phyloP scores from a whole-genome alignment of 768 basidiomycete genomes.

The Austroboletus festivus region DNA sequence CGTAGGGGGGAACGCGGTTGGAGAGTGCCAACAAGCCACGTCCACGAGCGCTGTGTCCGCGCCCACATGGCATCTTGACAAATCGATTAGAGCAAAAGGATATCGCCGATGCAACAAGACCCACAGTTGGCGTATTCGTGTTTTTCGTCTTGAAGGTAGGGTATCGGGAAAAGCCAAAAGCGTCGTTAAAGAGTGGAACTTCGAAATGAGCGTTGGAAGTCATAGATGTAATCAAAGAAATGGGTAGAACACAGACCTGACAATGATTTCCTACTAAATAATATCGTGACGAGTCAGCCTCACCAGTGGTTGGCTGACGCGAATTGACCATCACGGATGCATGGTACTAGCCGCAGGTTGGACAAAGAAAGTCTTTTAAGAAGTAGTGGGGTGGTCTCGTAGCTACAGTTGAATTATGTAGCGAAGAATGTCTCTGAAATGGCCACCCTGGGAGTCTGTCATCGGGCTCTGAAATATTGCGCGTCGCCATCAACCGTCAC shows the following conservation, averaged over 20 bases:
- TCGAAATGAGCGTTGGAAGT: constrained; percentile 21
- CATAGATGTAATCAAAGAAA: not conserved
- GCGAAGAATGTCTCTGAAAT: too few relatives aligned
- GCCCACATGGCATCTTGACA: not conserved
- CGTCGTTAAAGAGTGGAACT: constrained; percentile 18
- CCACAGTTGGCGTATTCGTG: constrained; percentile 1
- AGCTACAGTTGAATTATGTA: too few relatives aligned
- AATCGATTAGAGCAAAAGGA: not conserved
- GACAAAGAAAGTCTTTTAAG: too few relatives aligned
- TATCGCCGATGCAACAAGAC: not conserved
- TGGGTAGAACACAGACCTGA: not conserved
- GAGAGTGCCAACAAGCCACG: not conserved
- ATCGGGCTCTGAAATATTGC: too few relatives aligned
- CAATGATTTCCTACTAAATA: not conserved
- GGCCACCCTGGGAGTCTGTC: too few relatives aligned
- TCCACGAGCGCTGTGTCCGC: constrained; percentile 2
- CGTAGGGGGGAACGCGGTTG: not conserved
- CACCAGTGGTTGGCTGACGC: constrained; percentile 10
- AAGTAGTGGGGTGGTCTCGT: too few relatives aligned
- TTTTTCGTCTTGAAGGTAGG: constrained; percentile 4
- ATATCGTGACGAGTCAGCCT: constrained; percentile 11
- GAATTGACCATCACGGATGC: not conserved
- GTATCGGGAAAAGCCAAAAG: constrained; percentile 18
- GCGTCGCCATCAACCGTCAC: too few relatives aligned
- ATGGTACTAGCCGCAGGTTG: too few relatives aligned